Percentiles rank a stretch among this genome's conserved stretches.
Conservation (phyloP, 2,329 filamentous ascomycete genomes). For the Venturia nashicola region DNA sequence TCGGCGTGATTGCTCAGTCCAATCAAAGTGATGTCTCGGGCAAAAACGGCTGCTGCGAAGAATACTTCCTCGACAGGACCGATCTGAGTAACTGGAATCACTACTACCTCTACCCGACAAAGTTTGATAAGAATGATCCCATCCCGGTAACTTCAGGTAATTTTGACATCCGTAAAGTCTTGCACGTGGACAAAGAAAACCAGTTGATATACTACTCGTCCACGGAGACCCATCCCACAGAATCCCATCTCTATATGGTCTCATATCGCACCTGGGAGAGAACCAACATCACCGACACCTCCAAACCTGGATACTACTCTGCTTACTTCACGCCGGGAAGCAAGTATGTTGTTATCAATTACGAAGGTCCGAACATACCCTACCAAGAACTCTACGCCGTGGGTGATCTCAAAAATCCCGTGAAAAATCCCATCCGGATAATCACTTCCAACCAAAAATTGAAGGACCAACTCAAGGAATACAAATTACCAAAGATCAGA, state of each 20-base stretch:
- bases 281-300: slow-evolving; percentile 36
- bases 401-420: slow-evolving; percentile 38
- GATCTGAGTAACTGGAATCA: slow-evolving; percentile 55
- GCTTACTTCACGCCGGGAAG: slow-evolving; percentile 53
- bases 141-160: slow-evolving; percentile 50
- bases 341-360: slow-evolving; percentile 54
- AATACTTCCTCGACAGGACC: slow-evolving; percentile 54
- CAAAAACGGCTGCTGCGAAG: slow-evolving; percentile 18
- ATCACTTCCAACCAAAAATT: slow-evolving; percentile 49
- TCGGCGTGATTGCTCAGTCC: slow-evolving; percentile 31
- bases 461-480: slow-evolving; percentile 42
- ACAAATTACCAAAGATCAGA: slow-evolving; percentile 51
- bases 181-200: slow-evolving; percentile 45
- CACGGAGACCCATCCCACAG: slow-evolving; percentile 52
- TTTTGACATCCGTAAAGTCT: slow-evolving; percentile 51
- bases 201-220: slow-evolving; percentile 53
- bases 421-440: slow-evolving; percentile 39
- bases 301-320: slow-evolving; percentile 44
- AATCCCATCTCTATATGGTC: slow-evolving; percentile 56
- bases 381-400: slow-evolving; percentile 55
- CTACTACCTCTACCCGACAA: slow-evolving; percentile 50
- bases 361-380: slow-evolving; percentile 53
- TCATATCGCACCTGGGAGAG: slow-evolving; percentile 40
- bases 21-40: background rate
- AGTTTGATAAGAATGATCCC: slow-evolving; percentile 34